Evolutionary conservation across 129 eudicot genomes (phyloP), one percentile per base, ranked within the genome.

Genomic region (Apium graveolens): DNA sequence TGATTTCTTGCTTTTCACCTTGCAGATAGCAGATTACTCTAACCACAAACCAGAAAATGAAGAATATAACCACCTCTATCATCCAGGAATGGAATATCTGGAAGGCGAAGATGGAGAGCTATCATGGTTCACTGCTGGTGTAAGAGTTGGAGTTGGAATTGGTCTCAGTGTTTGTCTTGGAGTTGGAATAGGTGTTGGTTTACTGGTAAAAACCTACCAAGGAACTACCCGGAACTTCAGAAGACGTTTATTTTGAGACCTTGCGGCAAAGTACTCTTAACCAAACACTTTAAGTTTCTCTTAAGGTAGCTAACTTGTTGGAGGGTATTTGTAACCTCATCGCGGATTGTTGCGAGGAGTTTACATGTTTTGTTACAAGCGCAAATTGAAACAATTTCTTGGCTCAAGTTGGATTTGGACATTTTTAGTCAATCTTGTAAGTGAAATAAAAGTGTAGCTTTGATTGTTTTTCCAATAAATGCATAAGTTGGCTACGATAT

Each of bases 21-120:
- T 69, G 69, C 85, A 93, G 98, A 82, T 29, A 14, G 69, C 74
- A 42, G 86, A 88, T 21, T 78, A 84, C 82, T 79, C 78, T 12
- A 68, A 35, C 51, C 80, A 85, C 78, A 87, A 76, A 70, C 90
- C 80, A 38, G 86, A 85, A 73, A 82, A 84, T 17, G 98, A 88
- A 81, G 88, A 85, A 42, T 88, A 80, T 78, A 73, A 70, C 77
- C 53, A 70, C 39, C 81, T 69, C 2, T 83, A 93, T 73, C 60
- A 73, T 79, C 68, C 83, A 1, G 84, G 85, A n/a, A 73, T 80
- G 81, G 96, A 93, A 51, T 86, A 89, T 70, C 34, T 80, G 12
- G 98, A 91, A 85, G 94, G 94, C 42, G 98, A 91, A 83, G 98
- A 93, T 16, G 97, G 95, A 27, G 98, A 93, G 38, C 48, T 93